Base-by-base conservation (phyloP, 164 flowering plant genomes). In the Stephania yunnanensis region DNA sequence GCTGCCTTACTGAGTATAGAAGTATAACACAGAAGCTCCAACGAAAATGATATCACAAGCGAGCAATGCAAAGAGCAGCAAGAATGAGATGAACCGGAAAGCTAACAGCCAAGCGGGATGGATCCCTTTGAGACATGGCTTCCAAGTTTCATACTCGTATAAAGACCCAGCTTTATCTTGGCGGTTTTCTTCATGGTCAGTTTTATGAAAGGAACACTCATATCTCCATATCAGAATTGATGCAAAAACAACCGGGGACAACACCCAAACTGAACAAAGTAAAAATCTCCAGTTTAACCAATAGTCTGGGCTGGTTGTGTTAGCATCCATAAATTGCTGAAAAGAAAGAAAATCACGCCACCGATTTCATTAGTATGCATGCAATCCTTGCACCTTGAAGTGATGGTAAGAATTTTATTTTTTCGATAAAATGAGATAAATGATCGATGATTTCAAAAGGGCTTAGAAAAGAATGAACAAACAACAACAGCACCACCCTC, bases 231-330 rank as follows among this genome's bases (percentile, higher is more conserved):
- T 85, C 12, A 92, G 73, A 74, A 82, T 10, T 2, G 86, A 76
- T 31, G 99, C 89, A 12, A 84, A 73, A 30, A 75, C 70, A 79
- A 81, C 66, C 0, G 89, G 73, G 2, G 82, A 55, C 11, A 89
- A n/a, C 7, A 92, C 76, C 91, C 89, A 88, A 50, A 89, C 76
- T 36, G 82, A 82, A 76, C 97, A 95, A 10, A 91, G 65, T 71
- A 85, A 75, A 10, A 90, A 84, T 78, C 94, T 88, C 99, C 97
- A 95, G 82, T 90, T 93, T 19, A 91, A 69, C 98, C 98, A 95
- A 83, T 93, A 95, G 66, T 81, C 80, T 3, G 84, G 25, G n/a
- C 83, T 82, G 15, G 91, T 85, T 76, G 98, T 87, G 69, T 87
- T 82, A 1, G 78, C 83, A 20, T 88, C 86, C 88, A 83, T 81